Percentiles rank a stretch among this genome's conserved stretches.
Evolutionary conservation across 108 stramenopile species (phyloP).

Genomic region (Cyclostephanos invisitatus): DNA sequence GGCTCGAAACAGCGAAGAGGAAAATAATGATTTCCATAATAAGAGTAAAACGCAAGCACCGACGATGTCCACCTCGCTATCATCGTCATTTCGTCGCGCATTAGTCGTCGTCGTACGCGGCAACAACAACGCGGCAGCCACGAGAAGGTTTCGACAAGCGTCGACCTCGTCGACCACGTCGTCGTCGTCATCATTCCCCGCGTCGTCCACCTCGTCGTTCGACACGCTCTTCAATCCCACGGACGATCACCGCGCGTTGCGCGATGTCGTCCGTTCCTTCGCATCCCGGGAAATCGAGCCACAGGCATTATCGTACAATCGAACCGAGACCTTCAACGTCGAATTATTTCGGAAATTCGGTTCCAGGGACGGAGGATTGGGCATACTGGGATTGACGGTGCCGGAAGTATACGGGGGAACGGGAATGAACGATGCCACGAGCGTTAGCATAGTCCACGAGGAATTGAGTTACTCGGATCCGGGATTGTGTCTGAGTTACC

Average conservation of each 20-base stretch:
- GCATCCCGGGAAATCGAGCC: constrained; percentile 85
- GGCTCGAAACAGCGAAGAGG: too few species aligned
- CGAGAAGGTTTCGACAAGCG: too few species aligned
- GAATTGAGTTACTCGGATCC: constrained; percentile 95
- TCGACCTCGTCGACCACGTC: not conserved
- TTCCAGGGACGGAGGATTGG: constrained; percentile 65
- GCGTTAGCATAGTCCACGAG: constrained; percentile 85
- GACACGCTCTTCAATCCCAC: constrained; percentile 82
- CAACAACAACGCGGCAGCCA: too few species aligned
- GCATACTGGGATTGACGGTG: constrained; percentile 94
- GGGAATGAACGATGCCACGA: constrained; percentile 80
- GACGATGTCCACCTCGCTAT: too few species aligned
- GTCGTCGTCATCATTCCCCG: not conserved
- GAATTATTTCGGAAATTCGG: constrained; percentile 86
- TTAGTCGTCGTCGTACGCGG: too few species aligned
- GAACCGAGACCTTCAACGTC: constrained; percentile 89
- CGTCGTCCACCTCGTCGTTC: constrained; percentile 9
- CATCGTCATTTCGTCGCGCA: too few species aligned
- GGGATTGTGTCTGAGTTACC: constrained; percentile 95
- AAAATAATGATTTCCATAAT: too few species aligned
- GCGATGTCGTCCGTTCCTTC: constrained; percentile 87
- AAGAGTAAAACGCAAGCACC: too few species aligned
- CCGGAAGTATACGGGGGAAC: constrained; percentile 91
- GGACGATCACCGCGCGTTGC: constrained; percentile 87
- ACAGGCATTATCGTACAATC: constrained; percentile 89